These are phyloP conservation scores for Catunica adiposa DNA, from an alignment of 2,329 filamentous ascomycete species.

Conservation along the genomic window DNA sequence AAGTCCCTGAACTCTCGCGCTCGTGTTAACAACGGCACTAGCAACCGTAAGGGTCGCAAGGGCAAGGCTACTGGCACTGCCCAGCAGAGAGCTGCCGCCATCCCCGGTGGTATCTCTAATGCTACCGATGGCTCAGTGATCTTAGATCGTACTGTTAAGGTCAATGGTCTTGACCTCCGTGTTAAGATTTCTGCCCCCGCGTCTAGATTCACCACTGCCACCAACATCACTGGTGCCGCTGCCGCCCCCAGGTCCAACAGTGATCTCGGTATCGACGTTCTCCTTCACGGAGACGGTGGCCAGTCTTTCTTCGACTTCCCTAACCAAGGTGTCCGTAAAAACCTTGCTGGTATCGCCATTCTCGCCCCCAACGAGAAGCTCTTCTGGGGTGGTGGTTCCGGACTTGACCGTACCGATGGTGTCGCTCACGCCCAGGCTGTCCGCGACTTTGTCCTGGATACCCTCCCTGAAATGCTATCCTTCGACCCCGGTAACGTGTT, in stretches of 20 bases:
- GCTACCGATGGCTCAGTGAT: slow-evolving; percentile 40
- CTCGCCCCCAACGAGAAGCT: slow-evolving; percentile 37
- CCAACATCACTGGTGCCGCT: slow-evolving; percentile 31
- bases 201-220: slow-evolving; percentile 32
- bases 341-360: slow-evolving; percentile 35
- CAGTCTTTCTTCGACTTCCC: slow-evolving; percentile 43
- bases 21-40: neutral
- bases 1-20: neutral
- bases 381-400: slow-evolving; percentile 40
- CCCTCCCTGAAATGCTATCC: slow-evolving; percentile 35
- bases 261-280: slow-evolving; percentile 35
- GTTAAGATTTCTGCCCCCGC: slow-evolving; percentile 40
- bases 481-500: slow-evolving; percentile 36
- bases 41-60: neutral
- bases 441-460: slow-evolving; percentile 36
- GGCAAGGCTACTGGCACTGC: slow-evolving; percentile 4
- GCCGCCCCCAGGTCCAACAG: slow-evolving; percentile 21
- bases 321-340: slow-evolving; percentile 34
- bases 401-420: slow-evolving; percentile 36
- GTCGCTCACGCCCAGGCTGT: slow-evolving; percentile 39
- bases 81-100: slow-evolving; percentile 9
- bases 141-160: slow-evolving; percentile 35
- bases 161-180: slow-evolving; percentile 38
- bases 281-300: slow-evolving; percentile 43
- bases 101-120: slow-evolving; percentile 21